Conservation (phyloP, 2,329 filamentous ascomycete species). For the Chrysoporthe puriensis region DNA sequence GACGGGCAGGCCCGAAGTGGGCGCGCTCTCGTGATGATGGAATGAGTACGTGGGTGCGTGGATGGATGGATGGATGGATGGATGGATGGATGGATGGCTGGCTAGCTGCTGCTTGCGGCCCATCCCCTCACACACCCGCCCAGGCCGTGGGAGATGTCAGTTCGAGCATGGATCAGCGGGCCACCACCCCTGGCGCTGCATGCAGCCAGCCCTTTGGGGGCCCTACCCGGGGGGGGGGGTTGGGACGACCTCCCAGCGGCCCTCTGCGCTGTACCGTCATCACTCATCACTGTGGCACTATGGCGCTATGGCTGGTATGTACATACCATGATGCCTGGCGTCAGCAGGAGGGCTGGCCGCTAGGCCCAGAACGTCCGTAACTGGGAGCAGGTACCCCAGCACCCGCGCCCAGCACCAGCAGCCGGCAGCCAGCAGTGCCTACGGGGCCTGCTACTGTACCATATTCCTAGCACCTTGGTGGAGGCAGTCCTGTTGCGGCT, state of each 20-base stretch:
- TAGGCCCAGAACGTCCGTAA: too few relatives aligned
- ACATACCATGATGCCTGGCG: too few relatives aligned
- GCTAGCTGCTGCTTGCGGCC: background rate
- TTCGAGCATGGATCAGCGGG: conserved; percentile 8
- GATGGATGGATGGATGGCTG: too few relatives aligned
- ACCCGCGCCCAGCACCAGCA: too few relatives aligned
- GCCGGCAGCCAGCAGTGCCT: too few relatives aligned
- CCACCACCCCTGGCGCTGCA: background rate
- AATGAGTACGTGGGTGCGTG: background rate
- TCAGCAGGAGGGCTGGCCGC: too few relatives aligned
- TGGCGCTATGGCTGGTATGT: too few relatives aligned
- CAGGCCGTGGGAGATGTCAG: background rate
- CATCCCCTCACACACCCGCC: background rate
- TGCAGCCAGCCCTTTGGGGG: background rate
- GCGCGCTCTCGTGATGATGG: background rate
- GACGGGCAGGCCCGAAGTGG: too few relatives aligned
- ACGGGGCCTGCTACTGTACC: too few relatives aligned
- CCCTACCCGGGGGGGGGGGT: background rate
- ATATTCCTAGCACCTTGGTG: background rate
- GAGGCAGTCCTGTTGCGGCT: background rate
- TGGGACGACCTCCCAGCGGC: background rate
- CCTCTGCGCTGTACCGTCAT: too few relatives aligned
- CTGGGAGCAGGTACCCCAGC: too few relatives aligned
- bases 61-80: background rate
- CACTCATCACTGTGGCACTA: too few relatives aligned